Evolutionary conservation across 345 rosid genomes (phyloP), one percentile per base, ranked within the genome.

Genomic region (Carallia brachiata): DNA sequence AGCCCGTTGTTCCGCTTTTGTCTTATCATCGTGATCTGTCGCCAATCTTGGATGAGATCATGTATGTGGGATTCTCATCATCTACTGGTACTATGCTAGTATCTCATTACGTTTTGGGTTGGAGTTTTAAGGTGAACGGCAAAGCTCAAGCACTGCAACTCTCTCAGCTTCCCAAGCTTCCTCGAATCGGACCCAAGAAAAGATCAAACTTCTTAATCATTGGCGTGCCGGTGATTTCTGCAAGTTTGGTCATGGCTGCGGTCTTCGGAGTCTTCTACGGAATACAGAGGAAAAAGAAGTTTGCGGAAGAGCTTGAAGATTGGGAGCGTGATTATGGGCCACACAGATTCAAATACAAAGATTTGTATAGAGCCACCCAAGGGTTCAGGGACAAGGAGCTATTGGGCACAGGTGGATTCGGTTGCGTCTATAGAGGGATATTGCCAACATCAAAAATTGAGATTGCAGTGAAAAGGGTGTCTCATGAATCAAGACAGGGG

Each of bases 61-160:
- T 87, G 90, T 87, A 47, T 52, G 86, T 92, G 19, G 97, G 96
- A 5, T 88, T 92, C 76, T 92, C 91, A 6, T 84, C 96, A 0
- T 64, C 96, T 1, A 84, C 92, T 0, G 86, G 94, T 7, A 65
- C 84, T 1, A 50, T 80, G 12, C 7, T 66, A 7, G 47, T 79
- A 4, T 80, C 78, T 56, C 91, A 89, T 63, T 89, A 72, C 64
- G 58, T 91, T 10, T 63, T 84, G 44, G 97, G 97, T 28, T 91
- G 97, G 93, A 91, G 96, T 70, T 86, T 84, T 54, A 79, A 37
- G 40, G 66, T 81, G 18, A 86, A 86, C 36, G 86, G 73, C 0
- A 59, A 74, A 48, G 88, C 91, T 17, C 74, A 77, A 13, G 69
- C 77, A 28, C 73, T 92, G 23, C 52, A 23, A 32, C 55, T 86